Evolutionary conservation across 2,329 filamentous ascomycete genomes (phyloP).

Genomic region (Aspergillus fructus): DNA sequence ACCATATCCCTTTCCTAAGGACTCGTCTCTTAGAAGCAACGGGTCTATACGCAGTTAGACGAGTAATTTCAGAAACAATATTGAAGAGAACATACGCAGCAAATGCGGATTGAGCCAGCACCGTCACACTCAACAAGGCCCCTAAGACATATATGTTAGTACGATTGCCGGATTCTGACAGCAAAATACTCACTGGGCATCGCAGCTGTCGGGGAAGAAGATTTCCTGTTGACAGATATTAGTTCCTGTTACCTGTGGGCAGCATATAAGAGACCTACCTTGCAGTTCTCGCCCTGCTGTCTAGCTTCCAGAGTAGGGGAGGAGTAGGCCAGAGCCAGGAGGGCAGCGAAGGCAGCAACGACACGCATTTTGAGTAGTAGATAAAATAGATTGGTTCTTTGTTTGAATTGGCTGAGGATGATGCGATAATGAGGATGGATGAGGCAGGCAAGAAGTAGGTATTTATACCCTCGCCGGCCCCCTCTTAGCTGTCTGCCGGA

Average conservation of each 20-base stretch:
- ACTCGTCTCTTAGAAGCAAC: neutral
- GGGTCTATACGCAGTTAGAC: neutral
- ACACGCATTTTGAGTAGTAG: constrained; percentile 7
- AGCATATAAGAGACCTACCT: neutral
- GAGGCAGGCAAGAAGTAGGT: neutral
- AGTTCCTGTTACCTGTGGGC: neutral
- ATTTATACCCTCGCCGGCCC: neutral
- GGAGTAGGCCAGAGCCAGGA: constrained; percentile 11
- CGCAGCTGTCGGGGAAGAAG: constrained; percentile 5
- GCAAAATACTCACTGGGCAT: neutral
- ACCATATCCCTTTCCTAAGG: neutral
- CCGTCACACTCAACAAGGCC: constrained; percentile 9
- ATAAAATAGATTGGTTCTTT: neutral
- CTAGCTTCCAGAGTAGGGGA: constrained; percentile 11
- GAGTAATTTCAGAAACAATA: neutral
- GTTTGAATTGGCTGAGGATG: neutral
- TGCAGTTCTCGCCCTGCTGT: constrained; percentile 14
- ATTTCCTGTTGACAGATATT: constrained; percentile 1
- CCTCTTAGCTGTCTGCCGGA: neutral
- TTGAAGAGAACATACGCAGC: constrained; percentile 8
- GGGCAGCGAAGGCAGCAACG: constrained; percentile 5
- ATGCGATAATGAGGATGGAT: neutral
- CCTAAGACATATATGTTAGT: constrained; percentile 4
- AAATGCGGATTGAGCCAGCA: constrained; percentile 2
- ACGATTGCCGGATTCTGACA: neutral